Evolutionary conservation across 208 protist genomes (phyloP).

Genomic region (Leishmania turanica): DNA sequence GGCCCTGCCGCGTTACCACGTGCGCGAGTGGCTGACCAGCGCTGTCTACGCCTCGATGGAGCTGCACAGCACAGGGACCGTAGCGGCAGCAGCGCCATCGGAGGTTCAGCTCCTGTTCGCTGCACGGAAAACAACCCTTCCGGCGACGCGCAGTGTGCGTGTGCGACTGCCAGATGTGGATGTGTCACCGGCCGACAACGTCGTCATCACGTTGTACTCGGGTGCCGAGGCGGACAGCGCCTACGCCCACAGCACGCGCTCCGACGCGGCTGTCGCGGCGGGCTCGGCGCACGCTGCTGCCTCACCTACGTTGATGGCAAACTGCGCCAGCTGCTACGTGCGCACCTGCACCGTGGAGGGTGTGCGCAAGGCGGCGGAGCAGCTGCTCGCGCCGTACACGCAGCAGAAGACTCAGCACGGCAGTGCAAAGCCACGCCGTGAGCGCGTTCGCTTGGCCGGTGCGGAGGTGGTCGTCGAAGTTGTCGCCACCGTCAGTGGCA

Average conservation of each 20-base stretch:
- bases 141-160: constrained; percentile 15
- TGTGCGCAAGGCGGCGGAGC: background rate
- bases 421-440: background rate
- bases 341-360: constrained; percentile 13
- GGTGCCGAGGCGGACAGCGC: constrained; percentile 15
- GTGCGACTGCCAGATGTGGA: background rate
- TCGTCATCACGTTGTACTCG: constrained; percentile 19
- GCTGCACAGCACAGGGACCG: background rate
- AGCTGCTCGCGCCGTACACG: constrained; percentile 1
- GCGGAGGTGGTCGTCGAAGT: constrained; percentile 66
- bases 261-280: background rate
- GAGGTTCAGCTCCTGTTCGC: constrained; percentile 16
- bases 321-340: constrained; percentile 22
- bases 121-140: constrained; percentile 5
- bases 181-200: background rate
- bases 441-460: constrained; percentile 12
- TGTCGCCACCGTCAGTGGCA: constrained; percentile 55
- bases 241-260: background rate
- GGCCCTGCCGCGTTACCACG: constrained; percentile 18
- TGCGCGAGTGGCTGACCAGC: constrained; percentile 57
- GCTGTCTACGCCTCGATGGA: constrained; percentile 38
- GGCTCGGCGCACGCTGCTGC: background rate
- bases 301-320: background rate
- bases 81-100: constrained; percentile 1
- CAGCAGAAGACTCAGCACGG: constrained; percentile 2